These are phyloP conservation scores for Phylloporus rhodoxanthus DNA, from an alignment of 768 basidiomycete genomes.

Conservation along the genomic window DNA sequence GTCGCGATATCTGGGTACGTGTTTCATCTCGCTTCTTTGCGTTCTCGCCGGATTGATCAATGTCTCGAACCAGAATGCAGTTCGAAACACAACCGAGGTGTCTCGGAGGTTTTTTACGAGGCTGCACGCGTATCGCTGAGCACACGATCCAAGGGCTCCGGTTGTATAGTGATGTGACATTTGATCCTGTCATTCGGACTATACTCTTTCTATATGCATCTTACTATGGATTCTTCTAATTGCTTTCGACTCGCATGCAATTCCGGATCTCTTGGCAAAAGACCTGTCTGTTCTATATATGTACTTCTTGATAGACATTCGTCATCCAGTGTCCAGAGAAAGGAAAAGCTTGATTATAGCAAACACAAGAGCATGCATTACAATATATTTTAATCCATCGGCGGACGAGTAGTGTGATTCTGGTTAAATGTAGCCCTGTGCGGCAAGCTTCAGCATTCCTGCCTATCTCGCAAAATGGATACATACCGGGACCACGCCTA, in stretches of 20 bases:
- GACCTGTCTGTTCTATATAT: neutral
- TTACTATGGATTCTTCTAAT: slow-evolving; percentile 23
- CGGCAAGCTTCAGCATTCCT: slow-evolving; percentile 5
- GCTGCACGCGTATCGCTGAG: slow-evolving; percentile 80
- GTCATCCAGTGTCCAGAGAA: neutral
- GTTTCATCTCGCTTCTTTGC: neutral
- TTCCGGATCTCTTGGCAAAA: neutral
- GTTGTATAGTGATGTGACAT: slow-evolving; percentile 58
- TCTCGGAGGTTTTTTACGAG: slow-evolving; percentile 89
- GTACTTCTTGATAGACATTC: slow-evolving; percentile 12
- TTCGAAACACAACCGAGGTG: slow-evolving; percentile 94
- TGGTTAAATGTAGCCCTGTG: slow-evolving; percentile 48
- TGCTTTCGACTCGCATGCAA: slow-evolving; percentile 2
- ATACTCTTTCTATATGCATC: slow-evolving; percentile 11
- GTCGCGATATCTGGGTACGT: slow-evolving; percentile 83
- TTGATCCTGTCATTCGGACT: neutral
- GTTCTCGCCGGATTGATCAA: neutral
- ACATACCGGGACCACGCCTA: slow-evolving; percentile 57
- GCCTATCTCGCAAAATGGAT: neutral
- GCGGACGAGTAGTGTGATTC: slow-evolving; percentile 6
- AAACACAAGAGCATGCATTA: slow-evolving; percentile 21
- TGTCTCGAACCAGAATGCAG: slow-evolving; percentile 68
- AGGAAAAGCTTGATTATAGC: slow-evolving; percentile 22
- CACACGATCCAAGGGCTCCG: slow-evolving; percentile 62
- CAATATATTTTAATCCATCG: slow-evolving; percentile 18